Percentiles rank a stretch among this genome's conserved stretches.
These are phyloP conservation scores for Suillus plorans DNA, from an alignment of 768 basidiomycete genomes.

Conservation along the genomic window DNA sequence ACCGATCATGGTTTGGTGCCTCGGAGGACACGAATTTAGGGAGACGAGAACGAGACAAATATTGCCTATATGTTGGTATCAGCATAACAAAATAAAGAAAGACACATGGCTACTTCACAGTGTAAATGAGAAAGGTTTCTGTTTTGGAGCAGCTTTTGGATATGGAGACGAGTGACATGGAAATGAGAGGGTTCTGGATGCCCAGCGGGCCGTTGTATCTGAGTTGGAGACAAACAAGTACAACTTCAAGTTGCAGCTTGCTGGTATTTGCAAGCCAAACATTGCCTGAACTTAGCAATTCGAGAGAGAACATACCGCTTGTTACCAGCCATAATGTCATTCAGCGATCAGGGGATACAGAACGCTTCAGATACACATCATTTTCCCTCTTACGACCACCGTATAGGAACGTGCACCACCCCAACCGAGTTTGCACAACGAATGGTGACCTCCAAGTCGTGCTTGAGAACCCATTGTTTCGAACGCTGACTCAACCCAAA, in stretches of 20 bases:
- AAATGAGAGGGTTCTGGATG: no score
- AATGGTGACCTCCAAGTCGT: constrained; percentile 6
- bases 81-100: no score
- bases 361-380: background rate
- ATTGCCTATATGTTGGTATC: no score
- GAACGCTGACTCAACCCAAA: background rate
- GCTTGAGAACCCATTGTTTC: background rate
- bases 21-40: no score
- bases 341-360: background rate
- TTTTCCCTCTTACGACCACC: background rate
- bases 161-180: no score
- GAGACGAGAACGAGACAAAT: no score
- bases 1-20: no score
- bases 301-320: background rate
- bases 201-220: no score
- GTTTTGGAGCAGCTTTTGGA: no score
- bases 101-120: no score
- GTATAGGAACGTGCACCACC: background rate
- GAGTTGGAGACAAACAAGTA: background rate
- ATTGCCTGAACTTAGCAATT: background rate
- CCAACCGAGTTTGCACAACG: background rate
- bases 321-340: background rate
- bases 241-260: background rate
- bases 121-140: no score
- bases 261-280: background rate